Percentiles rank a stretch among this genome's conserved stretches.
phyloP scores from a whole-genome alignment of 805 yeast genomes.

The Ogataea naganishii region DNA sequence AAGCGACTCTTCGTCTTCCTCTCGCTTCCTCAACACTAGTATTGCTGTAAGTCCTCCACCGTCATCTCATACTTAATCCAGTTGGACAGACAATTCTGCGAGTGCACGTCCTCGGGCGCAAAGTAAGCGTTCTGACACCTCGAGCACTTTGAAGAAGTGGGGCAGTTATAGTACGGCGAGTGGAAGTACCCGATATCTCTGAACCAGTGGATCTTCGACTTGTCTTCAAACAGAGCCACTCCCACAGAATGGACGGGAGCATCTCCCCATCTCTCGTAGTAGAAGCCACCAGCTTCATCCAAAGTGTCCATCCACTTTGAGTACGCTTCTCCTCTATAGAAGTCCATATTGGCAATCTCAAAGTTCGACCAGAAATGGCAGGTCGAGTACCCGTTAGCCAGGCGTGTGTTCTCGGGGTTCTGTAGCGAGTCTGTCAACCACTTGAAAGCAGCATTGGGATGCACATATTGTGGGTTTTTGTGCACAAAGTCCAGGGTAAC shows the following conservation, averaged over 20 bases:
- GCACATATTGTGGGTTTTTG: constrained; percentile 50
- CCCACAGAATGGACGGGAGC: constrained; percentile 86
- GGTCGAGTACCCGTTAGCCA: constrained; percentile 38
- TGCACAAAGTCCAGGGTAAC: constrained; percentile 55
- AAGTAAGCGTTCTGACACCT: constrained; percentile 25
- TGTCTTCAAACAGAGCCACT: constrained; percentile 63
- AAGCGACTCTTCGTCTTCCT: too few relatives aligned
- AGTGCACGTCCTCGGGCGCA: constrained; percentile 24
- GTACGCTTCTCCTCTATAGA: constrained; percentile 65
- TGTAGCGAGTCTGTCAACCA: constrained; percentile 47
- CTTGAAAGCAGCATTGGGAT: constrained; percentile 47
- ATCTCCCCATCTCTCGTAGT: constrained; percentile 91
- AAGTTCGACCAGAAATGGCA: constrained; percentile 91
- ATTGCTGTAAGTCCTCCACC: constrained; percentile 23
- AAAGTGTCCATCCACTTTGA: constrained; percentile 54
- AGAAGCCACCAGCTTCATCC: constrained; percentile 73
- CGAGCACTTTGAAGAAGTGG: constrained; percentile 46
- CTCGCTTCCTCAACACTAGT: too few relatives aligned
- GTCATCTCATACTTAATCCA: constrained; percentile 30
- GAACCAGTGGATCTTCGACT: constrained; percentile 72
- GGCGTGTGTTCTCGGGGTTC: constrained; percentile 32
- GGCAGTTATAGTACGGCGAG: constrained; percentile 71
- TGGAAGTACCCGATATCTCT: constrained; percentile 76
- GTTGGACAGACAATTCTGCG: constrained; percentile 25
- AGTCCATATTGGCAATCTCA: constrained; percentile 80